phyloP scores from a whole-genome alignment of 2,329 filamentous ascomycete genomes.

The Shiraia bambusicola region DNA sequence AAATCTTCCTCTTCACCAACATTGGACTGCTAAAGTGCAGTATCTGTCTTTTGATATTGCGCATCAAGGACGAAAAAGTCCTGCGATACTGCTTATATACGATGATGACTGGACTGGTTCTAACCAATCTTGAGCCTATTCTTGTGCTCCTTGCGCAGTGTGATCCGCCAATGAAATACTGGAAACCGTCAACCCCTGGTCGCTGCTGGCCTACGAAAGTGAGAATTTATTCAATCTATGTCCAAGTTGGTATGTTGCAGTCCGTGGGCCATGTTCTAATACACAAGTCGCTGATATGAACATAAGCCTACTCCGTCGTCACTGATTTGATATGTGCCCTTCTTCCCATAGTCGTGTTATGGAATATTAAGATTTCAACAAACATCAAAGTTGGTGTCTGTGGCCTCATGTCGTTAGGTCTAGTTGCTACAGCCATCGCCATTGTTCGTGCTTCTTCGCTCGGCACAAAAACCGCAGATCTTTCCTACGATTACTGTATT shows the following conservation, averaged over 20 bases:
- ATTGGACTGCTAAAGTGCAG: slow-evolving; percentile 48
- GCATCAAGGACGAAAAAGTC: slow-evolving; percentile 43
- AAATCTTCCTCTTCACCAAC: slow-evolving; percentile 46
- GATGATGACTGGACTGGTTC: slow-evolving; percentile 21
- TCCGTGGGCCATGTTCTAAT: background rate
- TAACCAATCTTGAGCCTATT: slow-evolving; percentile 21
- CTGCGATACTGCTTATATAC: slow-evolving; percentile 36
- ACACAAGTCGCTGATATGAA: background rate
- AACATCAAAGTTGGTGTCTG: slow-evolving; percentile 28
- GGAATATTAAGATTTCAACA: slow-evolving; percentile 22
- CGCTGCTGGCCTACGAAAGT: slow-evolving; percentile 28
- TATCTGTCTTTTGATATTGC: slow-evolving; percentile 46
- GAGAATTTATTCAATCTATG: slow-evolving; percentile 30
- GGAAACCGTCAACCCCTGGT: slow-evolving; percentile 14
- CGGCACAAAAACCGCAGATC: slow-evolving; percentile 22
- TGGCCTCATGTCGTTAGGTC: slow-evolving; percentile 27
- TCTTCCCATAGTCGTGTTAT: slow-evolving; percentile 25
- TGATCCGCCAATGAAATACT: slow-evolving; percentile 24
- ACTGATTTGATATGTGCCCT: slow-evolving; percentile 28
- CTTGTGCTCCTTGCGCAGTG: slow-evolving; percentile 31
- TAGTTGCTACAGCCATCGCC: slow-evolving; percentile 21
- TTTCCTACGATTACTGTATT: slow-evolving; percentile 27
- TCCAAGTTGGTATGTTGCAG: slow-evolving; percentile 26
- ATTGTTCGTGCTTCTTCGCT: slow-evolving; percentile 23
- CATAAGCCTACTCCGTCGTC: slow-evolving; percentile 25